phyloP scores from a whole-genome alignment of 2,329 filamentous ascomycete species.

The Fusarium proliferatum region DNA sequence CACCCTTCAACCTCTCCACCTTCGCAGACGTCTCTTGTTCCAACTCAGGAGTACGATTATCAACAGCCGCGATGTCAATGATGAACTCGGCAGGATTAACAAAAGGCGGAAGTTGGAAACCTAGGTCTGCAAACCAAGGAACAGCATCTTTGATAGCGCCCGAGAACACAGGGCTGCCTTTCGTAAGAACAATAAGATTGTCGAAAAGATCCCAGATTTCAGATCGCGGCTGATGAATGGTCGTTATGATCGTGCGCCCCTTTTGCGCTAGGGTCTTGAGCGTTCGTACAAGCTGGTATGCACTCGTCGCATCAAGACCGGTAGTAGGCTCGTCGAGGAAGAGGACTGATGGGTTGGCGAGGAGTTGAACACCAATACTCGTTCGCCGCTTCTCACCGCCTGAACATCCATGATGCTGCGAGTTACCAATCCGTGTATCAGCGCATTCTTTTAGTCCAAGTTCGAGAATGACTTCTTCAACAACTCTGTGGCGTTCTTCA shows the following conservation, averaged over 20 bases:
- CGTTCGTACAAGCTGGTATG: constrained; percentile 77
- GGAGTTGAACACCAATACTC: constrained; percentile 80
- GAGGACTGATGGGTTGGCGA: constrained; percentile 81
- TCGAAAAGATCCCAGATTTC: constrained; percentile 86
- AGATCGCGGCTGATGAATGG: constrained; percentile 81
- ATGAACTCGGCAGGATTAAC: constrained; percentile 83
- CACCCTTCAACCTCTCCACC: constrained; percentile 69
- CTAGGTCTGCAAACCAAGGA: constrained; percentile 70
- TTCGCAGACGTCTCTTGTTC: constrained; percentile 69
- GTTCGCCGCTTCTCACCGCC: constrained; percentile 82
- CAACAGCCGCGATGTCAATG: constrained; percentile 79
- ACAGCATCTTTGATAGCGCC: constrained; percentile 69
- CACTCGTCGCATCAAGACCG: constrained; percentile 80
- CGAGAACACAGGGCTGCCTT: constrained; percentile 75
- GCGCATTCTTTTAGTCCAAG: constrained; percentile 82
- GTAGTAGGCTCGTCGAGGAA: constrained; percentile 86
- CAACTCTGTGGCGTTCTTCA: constrained; percentile 69
- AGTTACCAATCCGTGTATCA: constrained; percentile 77
- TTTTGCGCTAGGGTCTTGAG: constrained; percentile 74
- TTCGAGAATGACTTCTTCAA: constrained; percentile 82
- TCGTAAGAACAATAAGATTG: constrained; percentile 74
- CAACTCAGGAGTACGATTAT: constrained; percentile 75
- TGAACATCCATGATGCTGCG: constrained; percentile 78
- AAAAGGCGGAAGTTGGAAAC: constrained; percentile 73
- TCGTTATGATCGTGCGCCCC: constrained; percentile 77